phyloP scores from a whole-genome alignment of 1,139 yeast genomes.

The Suhomyces bolitotheri region DNA sequence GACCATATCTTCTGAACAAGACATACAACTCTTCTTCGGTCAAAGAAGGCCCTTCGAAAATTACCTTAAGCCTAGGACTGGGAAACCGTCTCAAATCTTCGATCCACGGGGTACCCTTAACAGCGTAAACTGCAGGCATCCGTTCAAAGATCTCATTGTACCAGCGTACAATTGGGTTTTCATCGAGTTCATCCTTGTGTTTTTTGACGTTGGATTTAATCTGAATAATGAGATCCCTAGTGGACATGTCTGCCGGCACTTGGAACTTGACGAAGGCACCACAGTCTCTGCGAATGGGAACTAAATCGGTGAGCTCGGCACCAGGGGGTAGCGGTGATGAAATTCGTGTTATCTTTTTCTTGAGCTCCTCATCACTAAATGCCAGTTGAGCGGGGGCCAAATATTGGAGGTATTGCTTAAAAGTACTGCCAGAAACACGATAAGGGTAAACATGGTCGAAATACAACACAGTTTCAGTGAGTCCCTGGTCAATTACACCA shows the following conservation, averaged over 20 bases:
- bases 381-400: conserved; percentile 19
- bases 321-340: conserved; percentile 37
- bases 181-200: conserved; percentile 28
- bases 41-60: conserved; percentile 70
- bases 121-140: conserved; percentile 59
- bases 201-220: conserved; percentile 50
- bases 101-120: conserved; percentile 93
- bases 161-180: conserved; percentile 29
- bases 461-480: conserved; percentile 37
- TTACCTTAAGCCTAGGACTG: conserved; percentile 58
- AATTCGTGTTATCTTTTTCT: conserved; percentile 23
- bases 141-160: conserved; percentile 19
- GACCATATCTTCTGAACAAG: conserved; percentile 83
- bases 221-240: conserved; percentile 51
- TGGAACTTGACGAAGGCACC: conserved; percentile 86
- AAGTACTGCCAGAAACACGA: conserved; percentile 12
- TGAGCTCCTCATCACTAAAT: conserved; percentile 19
- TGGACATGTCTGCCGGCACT: conserved; percentile 52
- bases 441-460: conserved; percentile 42
- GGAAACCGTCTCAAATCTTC: conserved; percentile 86
- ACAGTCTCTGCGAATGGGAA: conserved; percentile 80
- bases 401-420: conserved; percentile 24
- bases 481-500: conserved; percentile 42
- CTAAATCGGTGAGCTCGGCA: conserved; percentile 42
- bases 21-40: conserved; percentile 85